Percentiles rank a stretch among this genome's conserved stretches.
These are phyloP conservation scores for Chlamydomonas eustigma DNA, from an alignment of 139 green algal species.

Conservation along the genomic window DNA sequence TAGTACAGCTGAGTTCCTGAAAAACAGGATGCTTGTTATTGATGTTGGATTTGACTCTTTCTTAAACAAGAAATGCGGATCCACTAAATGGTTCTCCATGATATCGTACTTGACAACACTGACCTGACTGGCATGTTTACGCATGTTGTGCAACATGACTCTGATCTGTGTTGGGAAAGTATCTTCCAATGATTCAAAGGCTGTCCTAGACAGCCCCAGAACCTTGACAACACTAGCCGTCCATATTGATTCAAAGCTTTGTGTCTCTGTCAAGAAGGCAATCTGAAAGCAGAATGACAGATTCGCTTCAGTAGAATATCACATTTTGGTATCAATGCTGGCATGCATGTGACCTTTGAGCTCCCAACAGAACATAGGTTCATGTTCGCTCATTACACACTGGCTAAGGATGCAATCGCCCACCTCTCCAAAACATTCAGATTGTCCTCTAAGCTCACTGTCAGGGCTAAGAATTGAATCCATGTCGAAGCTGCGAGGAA, in stretches of 20 bases:
- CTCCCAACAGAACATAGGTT: too few relatives aligned
- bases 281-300: constrained; percentile 1
- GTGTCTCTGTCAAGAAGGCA: constrained; percentile 9
- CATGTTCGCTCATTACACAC: too few relatives aligned
- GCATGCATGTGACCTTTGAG: too few relatives aligned
- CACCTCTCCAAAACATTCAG: not conserved
- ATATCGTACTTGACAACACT: too few relatives aligned
- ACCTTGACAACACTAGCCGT: not conserved
- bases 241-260: not conserved
- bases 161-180: not conserved
- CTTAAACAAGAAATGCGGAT: too few relatives aligned
- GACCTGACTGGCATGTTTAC: not conserved
- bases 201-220: not conserved
- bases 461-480: not conserved
- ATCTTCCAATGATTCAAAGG: not conserved
- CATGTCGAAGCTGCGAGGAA: not conserved
- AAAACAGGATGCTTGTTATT: too few relatives aligned
- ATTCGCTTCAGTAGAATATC: too few relatives aligned
- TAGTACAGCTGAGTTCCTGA: too few relatives aligned
- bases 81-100: too few relatives aligned
- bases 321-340: too few relatives aligned
- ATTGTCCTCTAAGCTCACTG: not conserved
- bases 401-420: too few relatives aligned
- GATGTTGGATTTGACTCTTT: too few relatives aligned
- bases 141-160: not conserved